phyloP scores from a whole-genome alignment of 2,329 filamentous ascomycete species.

The Rutstroemia sp. region DNA sequence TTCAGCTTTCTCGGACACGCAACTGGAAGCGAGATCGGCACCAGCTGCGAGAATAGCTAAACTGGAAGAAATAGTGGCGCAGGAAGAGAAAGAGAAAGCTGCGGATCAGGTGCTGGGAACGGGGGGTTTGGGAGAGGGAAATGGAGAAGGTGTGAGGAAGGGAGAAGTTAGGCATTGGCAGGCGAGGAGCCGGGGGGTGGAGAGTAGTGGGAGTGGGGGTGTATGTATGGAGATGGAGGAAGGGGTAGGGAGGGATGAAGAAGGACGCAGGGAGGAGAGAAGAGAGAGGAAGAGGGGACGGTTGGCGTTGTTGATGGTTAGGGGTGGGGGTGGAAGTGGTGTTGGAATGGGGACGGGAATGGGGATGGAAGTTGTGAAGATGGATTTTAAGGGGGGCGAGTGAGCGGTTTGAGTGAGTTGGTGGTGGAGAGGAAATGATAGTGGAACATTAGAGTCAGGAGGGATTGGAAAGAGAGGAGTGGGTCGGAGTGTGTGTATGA shows the following conservation, averaged over 20 bases:
- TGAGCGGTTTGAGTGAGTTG: not conserved
- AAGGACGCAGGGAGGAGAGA: not conserved
- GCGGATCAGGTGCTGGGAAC: no score
- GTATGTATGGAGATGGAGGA: not conserved
- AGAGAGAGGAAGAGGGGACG: not conserved
- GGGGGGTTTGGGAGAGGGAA: no score
- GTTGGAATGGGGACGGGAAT: not conserved
- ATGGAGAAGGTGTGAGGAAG: not conserved
- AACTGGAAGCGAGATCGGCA: no score
- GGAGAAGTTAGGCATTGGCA: constrained; percentile 1
- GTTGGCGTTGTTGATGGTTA: constrained; percentile 3
- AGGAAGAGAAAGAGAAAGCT: no score
- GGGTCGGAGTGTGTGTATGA: no score
- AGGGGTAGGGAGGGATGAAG: no score
- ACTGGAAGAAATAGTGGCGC: no score
- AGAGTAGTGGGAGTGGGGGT: not conserved
- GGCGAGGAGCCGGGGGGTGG: not conserved
- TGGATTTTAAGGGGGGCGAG: constrained; percentile 2
- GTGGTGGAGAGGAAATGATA: not conserved
- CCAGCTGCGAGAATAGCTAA: no score
- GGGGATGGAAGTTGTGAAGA: not conserved
- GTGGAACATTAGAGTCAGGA: not conserved
- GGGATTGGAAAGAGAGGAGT: no score
- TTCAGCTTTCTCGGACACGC: no score
- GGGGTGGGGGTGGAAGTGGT: not conserved